Conservation (phyloP, 2,329 filamentous ascomycete species). For the Aspergillus novofumigatus region DNA sequence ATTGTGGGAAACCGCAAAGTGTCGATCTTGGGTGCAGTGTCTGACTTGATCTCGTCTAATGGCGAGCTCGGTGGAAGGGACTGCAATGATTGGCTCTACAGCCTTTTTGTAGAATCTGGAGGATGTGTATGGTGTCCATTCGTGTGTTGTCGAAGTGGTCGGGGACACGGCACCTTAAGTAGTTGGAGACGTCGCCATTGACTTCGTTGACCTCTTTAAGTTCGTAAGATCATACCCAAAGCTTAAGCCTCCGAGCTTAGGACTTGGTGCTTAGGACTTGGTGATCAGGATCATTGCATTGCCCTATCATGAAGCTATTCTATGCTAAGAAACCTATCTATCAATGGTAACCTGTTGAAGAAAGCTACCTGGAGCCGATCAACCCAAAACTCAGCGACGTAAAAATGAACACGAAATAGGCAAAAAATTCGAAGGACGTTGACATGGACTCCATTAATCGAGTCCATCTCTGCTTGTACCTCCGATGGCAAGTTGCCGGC, state of each 20-base stretch:
- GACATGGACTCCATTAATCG: background rate
- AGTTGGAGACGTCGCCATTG: background rate
- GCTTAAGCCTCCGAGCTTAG: background rate
- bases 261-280: background rate
- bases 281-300: background rate
- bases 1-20: constrained; percentile 31
- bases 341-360: background rate
- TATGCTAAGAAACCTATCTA: constrained; percentile 5
- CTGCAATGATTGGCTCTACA: constrained; percentile 59
- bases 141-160: background rate
- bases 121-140: constrained; percentile 1
- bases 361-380: background rate
- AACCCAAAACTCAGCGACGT: background rate
- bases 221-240: background rate
- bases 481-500: constrained; percentile 66
- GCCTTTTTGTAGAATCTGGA: constrained; percentile 3
- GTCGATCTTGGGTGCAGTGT: constrained; percentile 58
- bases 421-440: background rate
- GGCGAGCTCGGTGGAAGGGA: constrained; percentile 45
- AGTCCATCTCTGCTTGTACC: constrained; percentile 17
- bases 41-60: constrained; percentile 35
- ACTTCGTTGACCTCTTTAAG: background rate
- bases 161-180: background rate
- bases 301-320: background rate
- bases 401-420: constrained; percentile 1